phyloP scores from a whole-genome alignment of 2,329 filamentous ascomycete species.

The Sporothrix brasiliensis region DNA sequence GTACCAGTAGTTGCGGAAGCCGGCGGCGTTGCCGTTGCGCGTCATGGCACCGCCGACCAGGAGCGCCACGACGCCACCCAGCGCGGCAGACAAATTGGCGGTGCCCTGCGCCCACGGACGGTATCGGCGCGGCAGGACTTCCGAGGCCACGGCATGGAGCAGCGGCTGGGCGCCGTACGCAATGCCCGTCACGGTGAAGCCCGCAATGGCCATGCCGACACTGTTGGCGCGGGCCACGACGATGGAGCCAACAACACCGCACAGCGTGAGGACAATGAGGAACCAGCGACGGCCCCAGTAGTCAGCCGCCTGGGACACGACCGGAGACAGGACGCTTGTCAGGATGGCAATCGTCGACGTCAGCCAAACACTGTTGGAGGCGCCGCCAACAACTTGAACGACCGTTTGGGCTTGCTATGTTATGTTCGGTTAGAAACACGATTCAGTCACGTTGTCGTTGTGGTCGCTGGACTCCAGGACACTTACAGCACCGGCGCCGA shows the following conservation, averaged over 20 bases:
- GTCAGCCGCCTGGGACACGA: slow-evolving; percentile 47
- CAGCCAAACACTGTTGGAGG: slow-evolving; percentile 42
- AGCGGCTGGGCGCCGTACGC: slow-evolving; percentile 47
- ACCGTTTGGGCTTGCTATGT: slow-evolving; percentile 17
- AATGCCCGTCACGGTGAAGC: slow-evolving; percentile 44
- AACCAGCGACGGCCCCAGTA: slow-evolving; percentile 50
- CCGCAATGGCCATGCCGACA: slow-evolving; percentile 46
- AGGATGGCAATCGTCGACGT: slow-evolving; percentile 45
- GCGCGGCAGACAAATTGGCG: slow-evolving; percentile 40
- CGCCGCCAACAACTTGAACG: background rate
- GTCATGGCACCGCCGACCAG: slow-evolving; percentile 45
- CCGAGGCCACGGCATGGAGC: slow-evolving; percentile 46
- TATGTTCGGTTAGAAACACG: background rate
- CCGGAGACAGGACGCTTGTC: slow-evolving; percentile 44
- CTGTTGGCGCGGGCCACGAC: slow-evolving; percentile 44
- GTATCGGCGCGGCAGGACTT: slow-evolving; percentile 46
- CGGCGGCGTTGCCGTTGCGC: slow-evolving; percentile 40
- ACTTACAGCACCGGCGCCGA: slow-evolving; percentile 21
- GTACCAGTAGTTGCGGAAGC: slow-evolving; percentile 46
- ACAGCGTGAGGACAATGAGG: slow-evolving; percentile 44
- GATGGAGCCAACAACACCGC: slow-evolving; percentile 44
- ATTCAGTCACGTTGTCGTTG: background rate
- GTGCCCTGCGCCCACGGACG: slow-evolving; percentile 45
- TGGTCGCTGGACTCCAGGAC: background rate
- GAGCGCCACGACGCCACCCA: slow-evolving; percentile 43